Evolutionary conservation across 2,329 filamentous ascomycete genomes (phyloP), one percentile per base, ranked within the genome.

Genomic region (Keithomyces neogunnii): DNA sequence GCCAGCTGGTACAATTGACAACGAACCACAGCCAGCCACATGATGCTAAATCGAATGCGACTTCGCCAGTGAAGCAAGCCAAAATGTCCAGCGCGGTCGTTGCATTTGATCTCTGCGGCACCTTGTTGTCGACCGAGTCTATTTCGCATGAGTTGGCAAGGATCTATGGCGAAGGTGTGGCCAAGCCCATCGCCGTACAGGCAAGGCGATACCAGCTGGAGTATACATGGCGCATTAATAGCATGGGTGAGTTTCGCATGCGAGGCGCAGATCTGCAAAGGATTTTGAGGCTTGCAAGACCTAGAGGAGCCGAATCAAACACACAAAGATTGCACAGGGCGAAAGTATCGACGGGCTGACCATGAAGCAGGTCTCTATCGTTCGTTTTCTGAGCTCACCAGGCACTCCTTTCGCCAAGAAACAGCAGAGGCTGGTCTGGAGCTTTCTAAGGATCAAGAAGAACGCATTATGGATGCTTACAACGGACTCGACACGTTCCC

Each of bases 81-180:
- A 40, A 26, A 29, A 66, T 65, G 63, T 40, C 55, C 28, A 55
- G 66, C 44, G 69, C 63, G 13, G 68, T 84, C 45, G 73, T 90
- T 50, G 86, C 84, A 1, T 89, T 91, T 56, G 86, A 91, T 60
- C 73, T 88, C 2, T 90, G 89, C 65, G 86, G 85, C 50, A 90
- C 86, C 2, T 67, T 91, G 8, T 73, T 90, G 5, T 88, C 84
- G 8, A 88, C 86, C 2, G 79, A 81, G 43, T 86, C 82, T 32
- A 87, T 89, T 55, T 75, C 77, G 5, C 67, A 73, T 36, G 73
- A 82, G 53, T 69, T 90, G 10, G 74, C 75, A 13, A 66, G 69
- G 33, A 66, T 82, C 51, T 82, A 82, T 59, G 82, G 78, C 5
- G 63, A 77, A 32, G 78, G 81, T 4, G 76, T 77, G 56, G 81